A percentile compares a stretch with the other conserved stretches of the same genome.
Conservation (phyloP, 768 basidiomycete species). For the Austroboletus festivus region DNA sequence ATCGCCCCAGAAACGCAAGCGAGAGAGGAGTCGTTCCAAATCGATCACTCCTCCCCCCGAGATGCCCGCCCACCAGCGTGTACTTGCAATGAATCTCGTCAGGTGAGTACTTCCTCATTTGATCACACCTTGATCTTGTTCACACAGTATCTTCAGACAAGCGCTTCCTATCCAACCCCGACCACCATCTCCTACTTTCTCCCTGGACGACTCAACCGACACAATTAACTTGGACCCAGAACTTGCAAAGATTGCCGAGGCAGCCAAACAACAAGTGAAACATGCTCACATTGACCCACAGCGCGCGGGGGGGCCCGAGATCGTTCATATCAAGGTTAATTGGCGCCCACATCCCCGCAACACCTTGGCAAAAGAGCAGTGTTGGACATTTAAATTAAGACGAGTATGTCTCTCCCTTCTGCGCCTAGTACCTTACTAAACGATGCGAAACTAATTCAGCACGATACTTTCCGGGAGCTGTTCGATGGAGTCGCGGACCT, state of each 20-base stretch:
- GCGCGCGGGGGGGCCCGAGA: constrained; percentile 32
- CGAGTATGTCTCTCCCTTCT: constrained; percentile 41
- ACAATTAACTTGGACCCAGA: constrained; percentile 57
- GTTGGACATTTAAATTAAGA: constrained; percentile 55
- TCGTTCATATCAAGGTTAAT: constrained; percentile 51
- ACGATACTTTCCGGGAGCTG: constrained; percentile 59
- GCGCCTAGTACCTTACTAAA: not conserved
- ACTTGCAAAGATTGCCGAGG: constrained; percentile 52
- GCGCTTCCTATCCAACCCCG: constrained; percentile 42
- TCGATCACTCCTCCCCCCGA: constrained; percentile 78
- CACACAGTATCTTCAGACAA: constrained; percentile 36
- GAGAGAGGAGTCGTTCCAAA: constrained; percentile 56
- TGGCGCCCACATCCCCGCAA: constrained; percentile 68
- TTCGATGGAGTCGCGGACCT: constrained; percentile 68
- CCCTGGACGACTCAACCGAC: constrained; percentile 46
- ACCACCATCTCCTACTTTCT: constrained; percentile 44
- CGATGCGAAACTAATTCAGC: constrained; percentile 35
- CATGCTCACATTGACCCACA: constrained; percentile 22
- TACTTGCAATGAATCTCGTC: constrained; percentile 56
- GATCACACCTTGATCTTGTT: not conserved
- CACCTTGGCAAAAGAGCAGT: constrained; percentile 34
- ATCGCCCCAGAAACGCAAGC: constrained; percentile 41
- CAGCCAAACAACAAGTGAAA: constrained; percentile 31
- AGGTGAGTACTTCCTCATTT: constrained; percentile 40
- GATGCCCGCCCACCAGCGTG: constrained; percentile 50